Conservation (phyloP, 2,329 filamentous ascomycete genomes). For the Cytospora piceicola region DNA sequence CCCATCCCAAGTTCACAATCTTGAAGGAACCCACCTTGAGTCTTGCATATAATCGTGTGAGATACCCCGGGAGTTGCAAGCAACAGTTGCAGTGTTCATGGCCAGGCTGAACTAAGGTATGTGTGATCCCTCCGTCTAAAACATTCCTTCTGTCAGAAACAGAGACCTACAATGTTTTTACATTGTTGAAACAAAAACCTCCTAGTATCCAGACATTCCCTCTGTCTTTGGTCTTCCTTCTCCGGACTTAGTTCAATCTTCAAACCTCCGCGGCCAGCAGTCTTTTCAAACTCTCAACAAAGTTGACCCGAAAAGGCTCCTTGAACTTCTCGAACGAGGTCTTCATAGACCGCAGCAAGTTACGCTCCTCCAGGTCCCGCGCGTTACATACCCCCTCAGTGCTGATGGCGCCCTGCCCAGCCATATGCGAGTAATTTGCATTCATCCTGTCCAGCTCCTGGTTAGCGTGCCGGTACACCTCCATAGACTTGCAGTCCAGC, state of each 20-base stretch:
- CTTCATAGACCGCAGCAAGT: slow-evolving; percentile 7
- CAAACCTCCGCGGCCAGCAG: slow-evolving; percentile 1
- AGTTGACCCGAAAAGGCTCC: slow-evolving; percentile 9
- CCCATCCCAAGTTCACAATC: no score
- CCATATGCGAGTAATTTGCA: no score
- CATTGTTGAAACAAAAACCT: not conserved
- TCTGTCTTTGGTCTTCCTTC: not conserved
- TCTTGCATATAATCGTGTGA: no score
- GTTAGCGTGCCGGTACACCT: slow-evolving; percentile 18
- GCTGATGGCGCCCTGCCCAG: not conserved
- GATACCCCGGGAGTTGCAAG: no score
- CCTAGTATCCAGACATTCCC: not conserved
- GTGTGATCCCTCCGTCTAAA: not conserved
- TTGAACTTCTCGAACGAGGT: not conserved
- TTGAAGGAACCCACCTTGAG: no score
- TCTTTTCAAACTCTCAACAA: slow-evolving; percentile 9
- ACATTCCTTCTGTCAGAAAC: not conserved
- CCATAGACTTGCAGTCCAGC: slow-evolving; percentile 18
- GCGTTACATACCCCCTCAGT: not conserved
- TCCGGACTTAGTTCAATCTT: no score
- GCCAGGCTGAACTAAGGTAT: no score
- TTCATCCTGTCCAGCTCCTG: not conserved
- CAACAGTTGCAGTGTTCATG: no score
- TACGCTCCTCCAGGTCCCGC: slow-evolving; percentile 7
- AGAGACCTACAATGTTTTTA: not conserved